Base-by-base conservation (phyloP, 228 moss, liverwort and hornwort species). In the Sphagnum fallax region DNA sequence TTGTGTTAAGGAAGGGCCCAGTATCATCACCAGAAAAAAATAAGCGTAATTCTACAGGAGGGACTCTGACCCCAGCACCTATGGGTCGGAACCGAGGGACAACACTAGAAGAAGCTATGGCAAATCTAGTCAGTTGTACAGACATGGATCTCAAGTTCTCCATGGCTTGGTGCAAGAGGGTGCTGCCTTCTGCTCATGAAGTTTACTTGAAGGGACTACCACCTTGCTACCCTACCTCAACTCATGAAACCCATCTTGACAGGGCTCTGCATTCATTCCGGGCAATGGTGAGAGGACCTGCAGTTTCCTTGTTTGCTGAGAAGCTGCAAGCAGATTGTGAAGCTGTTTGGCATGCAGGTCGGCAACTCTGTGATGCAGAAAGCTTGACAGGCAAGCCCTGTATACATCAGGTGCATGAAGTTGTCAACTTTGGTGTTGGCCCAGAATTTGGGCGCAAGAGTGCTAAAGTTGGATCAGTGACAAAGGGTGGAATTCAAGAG, bases 311-410 rank as follows among this genome's bases (percentile, higher is more conserved):
- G 4, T 92, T 80, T 71, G 81, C 86, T 66, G 92, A 78, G 68
- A 88, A 81, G 79, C 78, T 98, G 53, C 82, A 73, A 72, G 69
- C 76, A 53, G 85, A 82, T 50, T 98, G 98, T 71, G 94, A 98
- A 69, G 83, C 89, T 66, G 83, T 94, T 68, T 98, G 98, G 98
- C 87, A 78, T 78, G 77, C 81, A 80, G 94, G 94, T 63, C 87
- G 92, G 74, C 98, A 90, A 72, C 87, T 94, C 61, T 94, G 98
- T 83, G 98, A 98, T 75, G 80, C 92, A 66, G 84, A 84, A 75
- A 98, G 98, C 73, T 90, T 98, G 11, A 98, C 91, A 15, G 92
- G 92, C 53, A 98, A 83, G 72, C 86, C 98, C 13, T 98, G 98
- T 84, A 84, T 87, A 73, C 89, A 98, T 73, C 92, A 85, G 73